Evolutionary conservation across 371 early-diverging fungal genomes (phyloP), one percentile per base, ranked within the genome.

Genomic region (Rhizomucor pusillus): DNA sequence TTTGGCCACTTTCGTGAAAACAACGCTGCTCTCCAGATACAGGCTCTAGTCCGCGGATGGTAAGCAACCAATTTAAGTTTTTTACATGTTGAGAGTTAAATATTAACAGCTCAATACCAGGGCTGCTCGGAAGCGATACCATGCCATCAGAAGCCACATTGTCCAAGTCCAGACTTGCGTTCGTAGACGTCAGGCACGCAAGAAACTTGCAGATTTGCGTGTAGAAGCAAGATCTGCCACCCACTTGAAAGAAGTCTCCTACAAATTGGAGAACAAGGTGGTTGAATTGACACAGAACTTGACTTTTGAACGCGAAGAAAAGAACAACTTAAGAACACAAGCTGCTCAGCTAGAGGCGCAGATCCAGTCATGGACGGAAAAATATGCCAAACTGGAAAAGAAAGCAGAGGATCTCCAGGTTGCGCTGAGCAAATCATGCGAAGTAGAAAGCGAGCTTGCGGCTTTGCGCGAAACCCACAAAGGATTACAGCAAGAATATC

Each of bases 251-350:
- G 93, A 95, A 65, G 82, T 89, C 13, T 92, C 95, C 5, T 90
- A 90, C 72, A 87, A 89, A 69, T 80, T 99, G 7, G 98, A 99
- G 68, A 91, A 86, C 77, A 98, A 95, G 81, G 90, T 99, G 48
- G 87, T 98, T 50, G 93, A 91, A 70, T 78, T 98, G 55, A 94
- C 95, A n/a, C 92, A 91, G 71, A 75, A 72, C 40, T 66, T 96
- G 52, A 85, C 83, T 6, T 73, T 75, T 54, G 81, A 88, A 54
- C 81, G 82, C 46, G 82, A 86, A 52, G 92, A 92, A 62, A 85
- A 83, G 73, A 79, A 81, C 36, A 65, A 69, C 19, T 62, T 90
- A 24, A 65, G 67, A 51, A 59, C 73, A 34, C 81, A 81, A 48
- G 71, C 88, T 43, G 55, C 70, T 12, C 60, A 71, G 5, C 65